Evolutionary conservation across 2,329 filamentous ascomycete species (phyloP).

Genomic region (Chalaropsis ovoidea): DNA sequence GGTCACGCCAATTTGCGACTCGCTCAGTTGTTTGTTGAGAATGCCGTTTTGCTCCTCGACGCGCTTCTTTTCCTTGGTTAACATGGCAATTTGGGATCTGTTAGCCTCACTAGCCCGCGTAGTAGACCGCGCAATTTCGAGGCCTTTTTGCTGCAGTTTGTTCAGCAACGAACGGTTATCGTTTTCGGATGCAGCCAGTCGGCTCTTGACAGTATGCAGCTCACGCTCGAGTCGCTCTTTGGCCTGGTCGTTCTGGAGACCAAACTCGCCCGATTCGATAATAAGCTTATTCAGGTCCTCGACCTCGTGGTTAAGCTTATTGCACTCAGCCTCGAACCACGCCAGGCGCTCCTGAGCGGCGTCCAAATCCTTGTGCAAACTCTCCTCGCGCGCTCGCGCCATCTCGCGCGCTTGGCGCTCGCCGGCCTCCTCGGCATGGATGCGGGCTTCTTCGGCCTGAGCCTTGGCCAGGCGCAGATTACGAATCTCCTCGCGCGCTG

Average conservation of each 20-base stretch:
- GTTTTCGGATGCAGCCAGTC: slow-evolving; percentile 84
- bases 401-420: slow-evolving; percentile 69
- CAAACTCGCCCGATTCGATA: slow-evolving; percentile 79
- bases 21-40: slow-evolving; percentile 73
- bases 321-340: slow-evolving; percentile 70
- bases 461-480: slow-evolving; percentile 73
- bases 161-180: slow-evolving; percentile 92
- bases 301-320: slow-evolving; percentile 65
- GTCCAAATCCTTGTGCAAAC: slow-evolving; percentile 69
- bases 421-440: slow-evolving; percentile 69
- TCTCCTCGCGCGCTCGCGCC: slow-evolving; percentile 69
- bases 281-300: slow-evolving; percentile 81
- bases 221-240: slow-evolving; percentile 90
- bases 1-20: slow-evolving; percentile 70
- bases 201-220: slow-evolving; percentile 79
- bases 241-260: slow-evolving; percentile 79
- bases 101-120: slow-evolving; percentile 78
- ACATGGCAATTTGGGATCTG: slow-evolving; percentile 60
- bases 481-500: slow-evolving; percentile 76
- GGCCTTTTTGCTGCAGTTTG: slow-evolving; percentile 92
- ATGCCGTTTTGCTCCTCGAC: slow-evolving; percentile 73
- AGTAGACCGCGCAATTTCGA: slow-evolving; percentile 85
- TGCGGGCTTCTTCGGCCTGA: slow-evolving; percentile 72
- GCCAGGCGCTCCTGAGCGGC: slow-evolving; percentile 64
- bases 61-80: slow-evolving; percentile 75